Evolutionary conservation across 805 yeast species (phyloP).

Genomic region (Metschnikowia hibisci): DNA sequence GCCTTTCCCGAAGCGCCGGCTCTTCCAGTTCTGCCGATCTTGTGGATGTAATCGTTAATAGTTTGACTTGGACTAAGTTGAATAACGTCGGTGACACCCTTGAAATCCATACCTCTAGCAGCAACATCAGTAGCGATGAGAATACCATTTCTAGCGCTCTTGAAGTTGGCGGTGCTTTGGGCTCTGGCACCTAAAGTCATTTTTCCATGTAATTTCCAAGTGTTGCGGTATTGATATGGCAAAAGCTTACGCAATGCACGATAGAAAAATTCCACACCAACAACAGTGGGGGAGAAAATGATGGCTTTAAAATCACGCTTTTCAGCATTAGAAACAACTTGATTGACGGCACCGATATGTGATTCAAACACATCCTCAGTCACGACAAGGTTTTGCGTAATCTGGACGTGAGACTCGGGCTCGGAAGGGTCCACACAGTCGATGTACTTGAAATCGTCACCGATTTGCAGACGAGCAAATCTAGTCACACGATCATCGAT

Average conservation of each 20-base stretch:
- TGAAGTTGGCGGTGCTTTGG: conserved; percentile 51
- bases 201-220: conserved; percentile 61
- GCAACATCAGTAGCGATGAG: conserved; percentile 88
- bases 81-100: conserved; percentile 76
- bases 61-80: conserved; percentile 78
- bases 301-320: conserved; percentile 63
- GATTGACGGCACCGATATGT: conserved; percentile 53
- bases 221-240: conserved; percentile 5
- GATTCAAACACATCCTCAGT: conserved; percentile 55
- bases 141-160: conserved; percentile 44
- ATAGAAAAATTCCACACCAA: conserved; percentile 57
- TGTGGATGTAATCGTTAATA: conserved; percentile 79
- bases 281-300: conserved; percentile 76
- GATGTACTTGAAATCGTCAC: conserved; percentile 50
- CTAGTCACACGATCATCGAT: conserved; percentile 61
- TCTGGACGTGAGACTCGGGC: conserved; percentile 72
- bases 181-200: conserved; percentile 68
- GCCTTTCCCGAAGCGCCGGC: conserved; percentile 81
- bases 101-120: conserved; percentile 96
- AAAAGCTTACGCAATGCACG: conserved; percentile 28
- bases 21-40: conserved; percentile 95
- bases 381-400: conserved; percentile 60
- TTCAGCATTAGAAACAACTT: conserved; percentile 35
- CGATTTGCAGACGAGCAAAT: conserved; percentile 60
- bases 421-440: conserved; percentile 74